Evolutionary conservation across 1,284 basidiomycete genomes (phyloP).

Genomic region (Trametes sp.): DNA sequence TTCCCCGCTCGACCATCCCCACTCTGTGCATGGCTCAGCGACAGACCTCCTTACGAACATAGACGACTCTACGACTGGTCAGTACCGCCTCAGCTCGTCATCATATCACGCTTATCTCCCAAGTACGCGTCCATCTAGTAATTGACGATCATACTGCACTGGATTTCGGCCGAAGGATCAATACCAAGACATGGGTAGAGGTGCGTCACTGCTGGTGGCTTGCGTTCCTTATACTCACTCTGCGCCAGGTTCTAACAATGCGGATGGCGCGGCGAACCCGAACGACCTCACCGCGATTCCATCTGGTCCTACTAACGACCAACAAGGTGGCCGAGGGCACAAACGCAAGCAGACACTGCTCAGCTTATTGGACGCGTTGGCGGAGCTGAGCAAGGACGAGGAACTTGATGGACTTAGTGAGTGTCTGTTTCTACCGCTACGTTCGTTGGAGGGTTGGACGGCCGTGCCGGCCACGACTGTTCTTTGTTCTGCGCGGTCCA

Average conservation of each 20-base stretch:
- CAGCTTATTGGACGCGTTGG: constrained; percentile 66
- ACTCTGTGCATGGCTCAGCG: constrained; percentile 11
- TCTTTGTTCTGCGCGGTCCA: neutral
- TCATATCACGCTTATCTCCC: neutral
- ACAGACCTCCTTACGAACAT: constrained; percentile 19
- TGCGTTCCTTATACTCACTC: neutral
- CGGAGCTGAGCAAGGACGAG: constrained; percentile 64
- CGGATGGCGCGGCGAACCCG: constrained; percentile 33
- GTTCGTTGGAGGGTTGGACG: neutral
- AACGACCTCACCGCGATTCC: constrained; percentile 41
- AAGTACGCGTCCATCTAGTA: neutral
- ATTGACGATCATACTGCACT: constrained; percentile 19
- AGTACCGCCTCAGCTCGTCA: neutral
- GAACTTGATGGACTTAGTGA: constrained; percentile 50
- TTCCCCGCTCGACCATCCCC: constrained; percentile 12
- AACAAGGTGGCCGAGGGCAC: constrained; percentile 32
- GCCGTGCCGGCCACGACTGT: neutral
- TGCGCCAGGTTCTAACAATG: neutral
- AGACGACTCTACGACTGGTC: constrained; percentile 23
- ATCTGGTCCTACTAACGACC: constrained; percentile 20
- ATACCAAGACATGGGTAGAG: constrained; percentile 33
- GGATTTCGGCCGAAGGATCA: constrained; percentile 22
- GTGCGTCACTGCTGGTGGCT: constrained; percentile 19
- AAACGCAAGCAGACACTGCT: constrained; percentile 67
- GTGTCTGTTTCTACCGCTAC: constrained; percentile 27